Evolutionary conservation across 257 asterid genomes (phyloP).

Genomic region (Ligustrum vulgare): DNA sequence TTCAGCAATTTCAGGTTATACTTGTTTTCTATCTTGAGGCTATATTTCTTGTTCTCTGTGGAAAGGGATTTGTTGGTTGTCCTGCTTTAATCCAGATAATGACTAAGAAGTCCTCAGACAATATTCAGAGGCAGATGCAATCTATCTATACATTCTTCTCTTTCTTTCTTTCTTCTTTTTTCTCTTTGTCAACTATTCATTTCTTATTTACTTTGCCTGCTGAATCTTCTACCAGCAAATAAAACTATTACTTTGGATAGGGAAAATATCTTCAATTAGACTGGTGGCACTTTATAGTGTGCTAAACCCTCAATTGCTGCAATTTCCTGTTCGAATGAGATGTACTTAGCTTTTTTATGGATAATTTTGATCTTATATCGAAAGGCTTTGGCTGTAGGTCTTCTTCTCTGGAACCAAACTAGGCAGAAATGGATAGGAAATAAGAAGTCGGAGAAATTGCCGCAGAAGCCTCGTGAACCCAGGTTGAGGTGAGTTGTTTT

Average conservation of each 20-base stretch:
- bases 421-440: slow-evolving; percentile 72
- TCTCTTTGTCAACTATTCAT: background rate
- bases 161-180: too few species aligned
- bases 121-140: background rate
- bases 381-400: slow-evolving; percentile 46
- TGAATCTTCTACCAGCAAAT: background rate
- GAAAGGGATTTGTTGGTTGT: background rate
- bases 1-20: background rate
- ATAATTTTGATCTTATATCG: slow-evolving; percentile 20
- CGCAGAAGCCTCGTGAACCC: slow-evolving; percentile 57
- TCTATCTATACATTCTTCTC: background rate
- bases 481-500: slow-evolving; percentile 53
- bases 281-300: background rate
- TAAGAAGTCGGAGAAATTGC: slow-evolving; percentile 36
- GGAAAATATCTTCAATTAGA: background rate
- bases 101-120: background rate
- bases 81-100: background rate
- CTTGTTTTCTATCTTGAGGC: background rate
- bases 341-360: slow-evolving; percentile 1
- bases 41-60: background rate
- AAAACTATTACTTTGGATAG: background rate
- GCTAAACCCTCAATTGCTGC: background rate
- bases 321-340: background rate
- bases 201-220: background rate
- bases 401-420: slow-evolving; percentile 68